Conservation (phyloP, 2,329 filamentous ascomycete genomes). For the Cordyceps farinosa region DNA sequence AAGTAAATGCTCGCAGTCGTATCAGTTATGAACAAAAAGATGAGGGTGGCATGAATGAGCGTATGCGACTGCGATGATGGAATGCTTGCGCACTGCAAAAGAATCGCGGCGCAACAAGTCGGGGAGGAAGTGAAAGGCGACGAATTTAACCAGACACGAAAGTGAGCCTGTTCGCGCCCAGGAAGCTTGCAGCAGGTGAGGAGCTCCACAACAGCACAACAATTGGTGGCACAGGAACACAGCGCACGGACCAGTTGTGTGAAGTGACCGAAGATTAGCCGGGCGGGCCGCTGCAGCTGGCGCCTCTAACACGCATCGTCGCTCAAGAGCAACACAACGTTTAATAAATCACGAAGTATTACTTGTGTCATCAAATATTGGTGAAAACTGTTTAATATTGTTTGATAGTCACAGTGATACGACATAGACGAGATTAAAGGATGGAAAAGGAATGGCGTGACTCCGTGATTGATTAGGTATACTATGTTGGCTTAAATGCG, state of each 20-base stretch:
- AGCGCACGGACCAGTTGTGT: slow-evolving; percentile 3
- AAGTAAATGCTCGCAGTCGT: not conserved
- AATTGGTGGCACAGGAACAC: slow-evolving; percentile 16
- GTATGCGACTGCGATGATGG: slow-evolving; percentile 12
- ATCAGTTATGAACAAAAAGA: not conserved
- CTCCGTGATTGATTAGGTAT: not conserved
- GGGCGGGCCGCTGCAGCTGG: not conserved
- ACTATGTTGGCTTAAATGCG: slow-evolving; percentile 2
- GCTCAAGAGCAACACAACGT: not conserved
- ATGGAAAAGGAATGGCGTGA: not conserved
- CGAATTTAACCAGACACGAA: slow-evolving; percentile 5
- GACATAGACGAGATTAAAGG: not conserved
- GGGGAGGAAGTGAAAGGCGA: not conserved
- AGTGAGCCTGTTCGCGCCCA: slow-evolving; percentile 7
- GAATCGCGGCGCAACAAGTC: not conserved
- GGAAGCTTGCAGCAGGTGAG: slow-evolving; percentile 5
- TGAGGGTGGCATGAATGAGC: not conserved
- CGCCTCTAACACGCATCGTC: not conserved
- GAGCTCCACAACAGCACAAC: slow-evolving; percentile 15
- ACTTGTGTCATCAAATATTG: not conserved
- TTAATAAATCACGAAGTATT: not conserved
- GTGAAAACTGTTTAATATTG: not conserved
- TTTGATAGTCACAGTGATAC: not conserved
- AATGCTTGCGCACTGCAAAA: not conserved
- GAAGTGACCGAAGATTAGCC: slow-evolving; percentile 10